These are phyloP conservation scores for Nidula niveotomentosa DNA, from an alignment of 1,284 basidiomycete species.

Conservation along the genomic window DNA sequence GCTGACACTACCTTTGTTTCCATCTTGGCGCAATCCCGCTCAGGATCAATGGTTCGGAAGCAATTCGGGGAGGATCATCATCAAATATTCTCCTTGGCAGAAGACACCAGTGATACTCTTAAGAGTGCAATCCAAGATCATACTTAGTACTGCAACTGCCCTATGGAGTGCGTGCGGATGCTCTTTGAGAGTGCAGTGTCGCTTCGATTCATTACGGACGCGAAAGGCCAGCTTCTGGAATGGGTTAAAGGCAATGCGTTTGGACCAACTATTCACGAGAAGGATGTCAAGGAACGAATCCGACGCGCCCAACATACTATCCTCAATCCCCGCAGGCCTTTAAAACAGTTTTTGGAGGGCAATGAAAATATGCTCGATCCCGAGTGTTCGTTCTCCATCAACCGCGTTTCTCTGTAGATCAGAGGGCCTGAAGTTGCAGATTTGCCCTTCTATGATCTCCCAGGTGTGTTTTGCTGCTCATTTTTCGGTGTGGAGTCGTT, in stretches of 20 bases:
- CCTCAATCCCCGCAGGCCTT: slow-evolving; percentile 51
- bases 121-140: too few relatives aligned
- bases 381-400: slow-evolving; percentile 59
- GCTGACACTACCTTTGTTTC: too few relatives aligned
- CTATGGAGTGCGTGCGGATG: slow-evolving; percentile 65
- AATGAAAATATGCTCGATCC: slow-evolving; percentile 17
- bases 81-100: too few relatives aligned
- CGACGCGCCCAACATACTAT: slow-evolving; percentile 72
- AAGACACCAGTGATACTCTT: too few relatives aligned
- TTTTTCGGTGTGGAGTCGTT: not conserved
- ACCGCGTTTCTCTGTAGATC: slow-evolving; percentile 68
- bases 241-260: slow-evolving; percentile 45
- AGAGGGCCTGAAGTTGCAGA: slow-evolving; percentile 68
- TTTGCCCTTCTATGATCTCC: slow-evolving; percentile 70
- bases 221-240: slow-evolving; percentile 38
- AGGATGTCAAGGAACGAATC: slow-evolving; percentile 62
- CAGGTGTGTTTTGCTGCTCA: slow-evolving; percentile 43
- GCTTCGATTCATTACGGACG: slow-evolving; percentile 51
- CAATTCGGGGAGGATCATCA: too few relatives aligned
- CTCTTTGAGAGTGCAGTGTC: slow-evolving; percentile 42
- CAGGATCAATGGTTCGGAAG: too few relatives aligned
- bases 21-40: too few relatives aligned
- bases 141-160: too few relatives aligned
- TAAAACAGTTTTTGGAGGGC: slow-evolving; percentile 35
- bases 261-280: slow-evolving; percentile 47